Percentiles rank a stretch among this genome's conserved stretches.
Evolutionary conservation across 1,139 yeast genomes (phyloP).

Genomic region (Blastobotrys arbuscula): DNA sequence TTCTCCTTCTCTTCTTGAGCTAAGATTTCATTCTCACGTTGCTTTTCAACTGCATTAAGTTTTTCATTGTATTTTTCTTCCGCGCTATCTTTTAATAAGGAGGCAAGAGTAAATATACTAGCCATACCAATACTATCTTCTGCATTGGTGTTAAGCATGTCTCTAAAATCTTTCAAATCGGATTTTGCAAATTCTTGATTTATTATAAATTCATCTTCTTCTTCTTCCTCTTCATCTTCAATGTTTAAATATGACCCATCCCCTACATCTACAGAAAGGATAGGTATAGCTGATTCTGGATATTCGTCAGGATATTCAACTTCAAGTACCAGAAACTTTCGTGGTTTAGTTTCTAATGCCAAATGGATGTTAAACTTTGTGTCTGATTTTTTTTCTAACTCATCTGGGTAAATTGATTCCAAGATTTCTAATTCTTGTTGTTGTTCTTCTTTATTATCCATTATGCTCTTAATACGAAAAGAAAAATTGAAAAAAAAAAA

Average conservation of each 20-base stretch:
- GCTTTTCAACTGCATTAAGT: slow-evolving; percentile 49
- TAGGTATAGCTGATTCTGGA: slow-evolving; percentile 61
- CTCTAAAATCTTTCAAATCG: slow-evolving; percentile 42
- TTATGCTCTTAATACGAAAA: too few relatives aligned
- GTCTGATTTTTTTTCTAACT: slow-evolving; percentile 41
- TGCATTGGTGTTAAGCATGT: slow-evolving; percentile 45
- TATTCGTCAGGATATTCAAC: slow-evolving; percentile 67
- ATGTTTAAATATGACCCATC: slow-evolving; percentile 38
- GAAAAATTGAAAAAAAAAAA: background rate
- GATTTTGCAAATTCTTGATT: slow-evolving; percentile 23
- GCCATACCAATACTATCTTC: slow-evolving; percentile 80
- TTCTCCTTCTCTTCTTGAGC: slow-evolving; percentile 67
- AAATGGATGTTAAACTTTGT: slow-evolving; percentile 35
- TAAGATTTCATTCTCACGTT: slow-evolving; percentile 51
- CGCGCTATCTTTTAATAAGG: slow-evolving; percentile 72
- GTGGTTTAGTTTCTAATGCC: slow-evolving; percentile 46
- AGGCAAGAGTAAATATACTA: slow-evolving; percentile 71
- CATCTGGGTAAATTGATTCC: slow-evolving; percentile 91
- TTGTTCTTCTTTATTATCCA: slow-evolving; percentile 43
- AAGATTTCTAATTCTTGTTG: slow-evolving; percentile 46
- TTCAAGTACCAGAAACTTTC: slow-evolving; percentile 43
- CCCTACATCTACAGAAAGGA: slow-evolving; percentile 40
- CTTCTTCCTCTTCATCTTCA: slow-evolving; percentile 40
- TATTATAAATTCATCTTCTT: slow-evolving; percentile 17
- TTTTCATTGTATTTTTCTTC: slow-evolving; percentile 59